Evolutionary conservation across 2,329 filamentous ascomycete species (phyloP), one percentile per base, ranked within the genome.

Genomic region (Nigrospora osmanthi): DNA sequence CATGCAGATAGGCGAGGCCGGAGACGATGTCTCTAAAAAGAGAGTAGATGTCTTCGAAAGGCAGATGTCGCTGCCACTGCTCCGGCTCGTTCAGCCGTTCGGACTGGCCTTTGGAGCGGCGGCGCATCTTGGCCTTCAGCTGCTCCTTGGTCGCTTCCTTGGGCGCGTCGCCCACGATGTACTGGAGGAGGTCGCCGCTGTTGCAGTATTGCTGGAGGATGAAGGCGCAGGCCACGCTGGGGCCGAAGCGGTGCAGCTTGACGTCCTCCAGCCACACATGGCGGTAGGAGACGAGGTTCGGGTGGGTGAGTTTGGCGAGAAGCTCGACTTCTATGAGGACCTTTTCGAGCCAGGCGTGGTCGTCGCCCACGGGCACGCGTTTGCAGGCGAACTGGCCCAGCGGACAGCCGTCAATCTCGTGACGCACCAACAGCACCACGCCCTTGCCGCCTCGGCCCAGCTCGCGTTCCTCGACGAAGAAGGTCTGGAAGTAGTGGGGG

Each of bases 161-260:
- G 0, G 80, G 72, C 19, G 70, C 68, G 6, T 82, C 77, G 7
- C 85, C 83, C n/a, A 90, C 72, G 14, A 98, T 81, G 60, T 95
- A 94, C 51, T 85, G 82, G 47, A 95, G 84, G 15, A 98, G 73
- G 59, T 98, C 93, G 14, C 93, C 93, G 1, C 83, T 77, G 60
- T 98, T 97, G 69, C 94, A 98, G 58, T 95, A 98, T 59, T 98
- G 90, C 61, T 98, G 93, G 9, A 98, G 75, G 46, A 98, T 98
- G 61, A 95, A 98, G 5, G 91, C 89, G 57, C 91, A 97, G 11
- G 89, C 89, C 1, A 98, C 89, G 44, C 81, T 89, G 0, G 94
- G 93, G 0, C 89, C 87, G 61, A 98, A 98, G 2, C 80, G 83
- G 50, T 79, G 91, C 43, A 95, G 79, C 53, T 85, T 80, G 43